phyloP scores from a whole-genome alignment of 2,329 filamentous ascomycete species.

The Pseudogymnoascus sp. region DNA sequence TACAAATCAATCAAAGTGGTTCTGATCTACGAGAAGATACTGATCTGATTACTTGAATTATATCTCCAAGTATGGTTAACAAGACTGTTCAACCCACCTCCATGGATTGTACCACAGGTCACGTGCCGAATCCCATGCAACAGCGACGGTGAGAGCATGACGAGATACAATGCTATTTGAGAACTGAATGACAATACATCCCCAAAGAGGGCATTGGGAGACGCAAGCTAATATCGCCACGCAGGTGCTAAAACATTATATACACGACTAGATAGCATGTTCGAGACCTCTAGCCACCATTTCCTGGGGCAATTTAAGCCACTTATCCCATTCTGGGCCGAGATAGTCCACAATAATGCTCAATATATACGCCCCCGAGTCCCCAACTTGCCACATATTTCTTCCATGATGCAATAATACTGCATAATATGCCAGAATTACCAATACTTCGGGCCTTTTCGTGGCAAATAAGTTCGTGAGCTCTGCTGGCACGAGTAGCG shows the following conservation, averaged over 20 bases:
- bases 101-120: neutral
- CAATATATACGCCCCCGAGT: constrained; percentile 12
- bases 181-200: neutral
- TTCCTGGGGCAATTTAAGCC: constrained; percentile 2
- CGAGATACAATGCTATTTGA: neutral
- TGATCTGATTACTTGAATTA: neutral
- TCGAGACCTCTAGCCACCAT: constrained; percentile 1
- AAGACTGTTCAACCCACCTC: neutral
- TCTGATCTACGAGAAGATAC: neutral
- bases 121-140: neutral
- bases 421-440: constrained; percentile 26
- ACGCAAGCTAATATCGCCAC: neutral
- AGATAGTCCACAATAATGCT: constrained; percentile 6
- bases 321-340: neutral
- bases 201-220: neutral
- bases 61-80: neutral
- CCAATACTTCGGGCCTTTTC: constrained; percentile 23
- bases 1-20: neutral
- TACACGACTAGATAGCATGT: neutral
- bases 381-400: constrained; percentile 27
- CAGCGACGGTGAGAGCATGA: neutral
- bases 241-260: neutral
- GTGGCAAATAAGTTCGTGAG: constrained; percentile 23
- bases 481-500: constrained; percentile 19
- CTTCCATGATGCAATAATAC: constrained; percentile 25